Conservation (phyloP, 768 basidiomycete genomes). For the Trametes elegans region DNA sequence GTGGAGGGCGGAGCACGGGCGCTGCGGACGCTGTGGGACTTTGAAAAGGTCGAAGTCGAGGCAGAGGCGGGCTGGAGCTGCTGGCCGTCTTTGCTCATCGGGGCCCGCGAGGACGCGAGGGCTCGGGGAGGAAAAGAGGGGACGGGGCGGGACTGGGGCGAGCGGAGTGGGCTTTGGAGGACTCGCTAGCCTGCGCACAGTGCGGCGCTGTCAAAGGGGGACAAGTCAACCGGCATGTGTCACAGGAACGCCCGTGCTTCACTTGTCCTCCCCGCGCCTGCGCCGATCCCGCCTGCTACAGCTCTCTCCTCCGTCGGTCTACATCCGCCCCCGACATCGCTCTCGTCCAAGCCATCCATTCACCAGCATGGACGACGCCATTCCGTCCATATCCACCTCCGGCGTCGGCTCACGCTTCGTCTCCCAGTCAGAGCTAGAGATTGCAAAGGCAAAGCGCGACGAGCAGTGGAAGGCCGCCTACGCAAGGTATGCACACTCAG, state of each 20-base stretch:
- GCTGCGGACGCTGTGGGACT: constrained; percentile 30
- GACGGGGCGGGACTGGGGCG: too few species aligned
- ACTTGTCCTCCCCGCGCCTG: not conserved
- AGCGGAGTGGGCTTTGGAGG: constrained; percentile 1
- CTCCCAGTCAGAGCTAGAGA: constrained; percentile 74
- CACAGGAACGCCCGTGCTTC: not conserved
- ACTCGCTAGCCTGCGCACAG: constrained; percentile 10
- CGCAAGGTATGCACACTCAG: constrained; percentile 53
- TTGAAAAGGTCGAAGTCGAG: constrained; percentile 27
- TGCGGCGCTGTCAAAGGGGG: constrained; percentile 15
- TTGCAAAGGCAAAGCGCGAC: constrained; percentile 66
- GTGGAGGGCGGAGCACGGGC: constrained; percentile 37
- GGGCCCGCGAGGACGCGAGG: constrained; percentile 1
- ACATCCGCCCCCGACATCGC: not conserved
- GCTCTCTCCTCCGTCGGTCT: not conserved
- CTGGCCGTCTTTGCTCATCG: constrained; percentile 21
- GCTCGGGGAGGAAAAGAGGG: constrained; percentile 6
- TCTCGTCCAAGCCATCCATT: not conserved
- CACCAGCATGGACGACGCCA: constrained; percentile 69
- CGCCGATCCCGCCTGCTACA: not conserved
- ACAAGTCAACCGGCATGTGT: constrained; percentile 9
- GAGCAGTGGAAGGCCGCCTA: constrained; percentile 92
- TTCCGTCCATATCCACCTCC: constrained; percentile 71
- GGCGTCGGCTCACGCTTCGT: constrained; percentile 84
- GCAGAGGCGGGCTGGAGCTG: constrained; percentile 14